phyloP scores from a whole-genome alignment of 495 filamentous ascomycete genomes.

The Aspergillus homomorphus region DNA sequence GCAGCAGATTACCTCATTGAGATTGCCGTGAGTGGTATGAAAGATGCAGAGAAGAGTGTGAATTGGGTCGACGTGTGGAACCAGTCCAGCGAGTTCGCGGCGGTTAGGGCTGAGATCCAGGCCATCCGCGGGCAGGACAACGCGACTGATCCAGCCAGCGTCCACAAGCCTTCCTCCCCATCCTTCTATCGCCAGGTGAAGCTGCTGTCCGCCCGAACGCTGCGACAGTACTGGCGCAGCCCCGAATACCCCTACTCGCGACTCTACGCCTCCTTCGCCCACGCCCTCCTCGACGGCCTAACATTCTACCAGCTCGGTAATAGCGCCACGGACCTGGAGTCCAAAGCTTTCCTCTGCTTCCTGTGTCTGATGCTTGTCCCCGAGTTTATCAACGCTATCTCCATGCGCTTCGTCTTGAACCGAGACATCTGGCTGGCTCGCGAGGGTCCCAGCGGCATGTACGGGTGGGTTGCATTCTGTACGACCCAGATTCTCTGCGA shows the following conservation, averaged over 20 bases:
- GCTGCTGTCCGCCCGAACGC: slow-evolving; percentile 59
- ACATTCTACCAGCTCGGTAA: slow-evolving; percentile 69
- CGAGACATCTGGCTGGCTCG: slow-evolving; percentile 69
- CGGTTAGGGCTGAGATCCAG: slow-evolving; percentile 61
- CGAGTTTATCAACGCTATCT: slow-evolving; percentile 73
- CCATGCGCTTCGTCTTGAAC: slow-evolving; percentile 71
- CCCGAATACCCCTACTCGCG: slow-evolving; percentile 80
- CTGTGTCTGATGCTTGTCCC: slow-evolving; percentile 73
- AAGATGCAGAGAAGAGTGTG: slow-evolving; percentile 58
- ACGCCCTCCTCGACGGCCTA: slow-evolving; percentile 73
- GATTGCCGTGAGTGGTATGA: slow-evolving; percentile 71
- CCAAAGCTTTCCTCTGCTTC: slow-evolving; percentile 80
- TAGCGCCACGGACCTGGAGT: slow-evolving; percentile 64
- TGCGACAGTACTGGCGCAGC: slow-evolving; percentile 69
- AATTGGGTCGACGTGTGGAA: slow-evolving; percentile 78
- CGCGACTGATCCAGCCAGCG: slow-evolving; percentile 41
- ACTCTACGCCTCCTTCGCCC: slow-evolving; percentile 71
- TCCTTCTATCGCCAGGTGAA: slow-evolving; percentile 62
- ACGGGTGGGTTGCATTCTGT: slow-evolving; percentile 68
- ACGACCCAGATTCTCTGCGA: slow-evolving; percentile 69
- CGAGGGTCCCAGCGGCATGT: slow-evolving; percentile 73
- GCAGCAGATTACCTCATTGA: slow-evolving; percentile 90
- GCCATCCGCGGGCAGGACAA: slow-evolving; percentile 54
- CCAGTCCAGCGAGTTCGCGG: slow-evolving; percentile 66
- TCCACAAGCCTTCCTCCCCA: slow-evolving; percentile 58